A percentile compares a stretch with the other conserved stretches of the same genome.
Conservation (phyloP, 192 early-diverging fungal species). For the Endogone sp. region DNA sequence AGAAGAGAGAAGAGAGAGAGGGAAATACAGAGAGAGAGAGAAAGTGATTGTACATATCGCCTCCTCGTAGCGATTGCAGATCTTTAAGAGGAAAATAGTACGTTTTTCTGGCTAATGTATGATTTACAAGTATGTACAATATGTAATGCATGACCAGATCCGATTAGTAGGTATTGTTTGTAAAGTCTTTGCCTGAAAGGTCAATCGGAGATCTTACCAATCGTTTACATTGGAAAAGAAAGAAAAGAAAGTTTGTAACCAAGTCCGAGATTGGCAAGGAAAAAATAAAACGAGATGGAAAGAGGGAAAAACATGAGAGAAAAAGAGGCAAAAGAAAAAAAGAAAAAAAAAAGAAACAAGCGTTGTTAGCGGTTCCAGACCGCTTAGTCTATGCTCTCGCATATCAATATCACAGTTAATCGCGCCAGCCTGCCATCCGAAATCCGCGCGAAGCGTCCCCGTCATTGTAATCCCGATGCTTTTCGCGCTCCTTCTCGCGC, state of each 20-base stretch:
- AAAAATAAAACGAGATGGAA: no score
- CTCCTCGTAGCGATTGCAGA: neutral
- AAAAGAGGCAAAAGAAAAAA: neutral
- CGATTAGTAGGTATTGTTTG: neutral
- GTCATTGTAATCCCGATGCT: neutral
- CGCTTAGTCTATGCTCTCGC: neutral
- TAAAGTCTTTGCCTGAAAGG: neutral
- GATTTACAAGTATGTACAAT: neutral
- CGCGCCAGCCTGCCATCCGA: neutral
- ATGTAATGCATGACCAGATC: no score
- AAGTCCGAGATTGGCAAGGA: no score
- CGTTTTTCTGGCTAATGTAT: neutral
- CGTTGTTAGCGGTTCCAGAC: neutral
- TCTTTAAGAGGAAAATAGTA: neutral
- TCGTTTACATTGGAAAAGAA: neutral
- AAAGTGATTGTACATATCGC: neutral
- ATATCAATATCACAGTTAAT: neutral
- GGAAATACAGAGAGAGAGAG: no score
- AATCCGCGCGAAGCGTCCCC: neutral
- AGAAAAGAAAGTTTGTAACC: neutral
- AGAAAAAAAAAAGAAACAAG: neutral
- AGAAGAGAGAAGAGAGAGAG: no score
- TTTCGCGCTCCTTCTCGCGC: neutral
- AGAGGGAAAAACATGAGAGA: no score
- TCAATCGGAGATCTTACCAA: neutral